Base-by-base conservation (phyloP, 2,329 filamentous ascomycete genomes). In the Trichocomaceae sp. region DNA sequence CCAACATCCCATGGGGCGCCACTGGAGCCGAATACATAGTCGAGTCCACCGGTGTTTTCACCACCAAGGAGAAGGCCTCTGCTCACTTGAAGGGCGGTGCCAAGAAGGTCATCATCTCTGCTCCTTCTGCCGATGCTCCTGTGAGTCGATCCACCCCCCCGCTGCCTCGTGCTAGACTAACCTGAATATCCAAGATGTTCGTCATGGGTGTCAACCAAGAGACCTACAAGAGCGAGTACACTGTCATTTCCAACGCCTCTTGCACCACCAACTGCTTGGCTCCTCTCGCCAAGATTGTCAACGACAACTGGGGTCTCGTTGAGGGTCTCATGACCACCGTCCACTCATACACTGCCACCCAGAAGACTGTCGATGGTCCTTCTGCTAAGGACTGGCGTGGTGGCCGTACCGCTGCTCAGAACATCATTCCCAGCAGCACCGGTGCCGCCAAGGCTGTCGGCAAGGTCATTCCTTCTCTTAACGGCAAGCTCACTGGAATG, bases 261-360 rank as follows among this genome's bases (percentile, higher is more conserved):
- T 97, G 93, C 90, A 99, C 93, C 77, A 97, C 93, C 83, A 99
- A 99, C 89, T 97, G 93, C 86, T 81, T 99, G 78, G 93, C 93
- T 77, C 93, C 93, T 75, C 88, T 99, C 64, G 93, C 93, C 82
- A 99, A 97, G 88, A 90, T 97, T 72, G 85, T 99, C 81, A 82
- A 99, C 85, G 92, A 97, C 84, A 95, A 96, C 79, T 99, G 87
- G 82, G 86, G 83, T 77, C 93, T 99, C 75, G 78, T 96, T 72
- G 93, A 99, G 85, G 93, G 92, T 84, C 86, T 97, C 70, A 99
- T 99, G 93, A 97, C 93, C 79, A 99, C 93, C 66, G 85, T 97
- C 77, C 93, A 99, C 87, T 96, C 93, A 70, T 97, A 97, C 87
- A 97, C 93, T 69, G 93, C 93, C 71, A 97, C 93, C 76, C 93